A percentile compares a stretch with the other conserved stretches of the same genome.
Evolutionary conservation across 768 basidiomycete species (phyloP).

Genomic region (Hygrocybe punicea): DNA sequence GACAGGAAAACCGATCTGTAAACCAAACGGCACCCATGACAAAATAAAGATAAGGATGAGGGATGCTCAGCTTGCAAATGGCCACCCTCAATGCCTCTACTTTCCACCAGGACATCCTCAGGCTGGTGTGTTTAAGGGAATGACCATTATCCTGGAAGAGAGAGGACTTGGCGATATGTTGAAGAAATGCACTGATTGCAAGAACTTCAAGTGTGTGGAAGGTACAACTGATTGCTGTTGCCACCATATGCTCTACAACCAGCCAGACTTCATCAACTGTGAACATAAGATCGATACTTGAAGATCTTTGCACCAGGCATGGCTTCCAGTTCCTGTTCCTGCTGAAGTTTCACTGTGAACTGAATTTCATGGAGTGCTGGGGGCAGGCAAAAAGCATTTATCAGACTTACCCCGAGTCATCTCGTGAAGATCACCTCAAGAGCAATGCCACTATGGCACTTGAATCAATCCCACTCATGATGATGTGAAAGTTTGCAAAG

Average conservation of each 20-base stretch:
- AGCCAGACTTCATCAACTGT: slow-evolving; percentile 37
- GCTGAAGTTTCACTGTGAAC: slow-evolving; percentile 29
- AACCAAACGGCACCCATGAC: slow-evolving; percentile 19
- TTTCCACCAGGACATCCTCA: not conserved
- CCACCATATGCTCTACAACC: slow-evolving; percentile 27
- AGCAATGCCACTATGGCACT: slow-evolving; percentile 9
- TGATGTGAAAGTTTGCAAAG: slow-evolving; percentile 14
- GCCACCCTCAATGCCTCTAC: not conserved
- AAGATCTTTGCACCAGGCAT: slow-evolving; percentile 13
- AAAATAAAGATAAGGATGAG: not conserved
- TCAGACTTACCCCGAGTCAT: slow-evolving; percentile 8
- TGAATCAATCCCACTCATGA: slow-evolving; percentile 7
- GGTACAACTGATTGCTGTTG: slow-evolving; percentile 22
- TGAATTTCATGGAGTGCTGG: slow-evolving; percentile 29
- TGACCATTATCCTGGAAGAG: slow-evolving; percentile 3
- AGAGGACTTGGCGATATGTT: slow-evolving; percentile 1
- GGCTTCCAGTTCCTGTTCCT: slow-evolving; percentile 30
- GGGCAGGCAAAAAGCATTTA: slow-evolving; percentile 32
- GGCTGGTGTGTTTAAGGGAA: not conserved
- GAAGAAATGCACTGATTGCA: not conserved
- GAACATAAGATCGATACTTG: slow-evolving; percentile 21
- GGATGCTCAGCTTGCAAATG: not conserved
- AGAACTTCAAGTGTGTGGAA: slow-evolving; percentile 13
- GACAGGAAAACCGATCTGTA: slow-evolving; percentile 6
- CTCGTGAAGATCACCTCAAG: slow-evolving; percentile 6